Evolutionary conservation across 192 early-diverging fungal genomes (phyloP), one percentile per base, ranked within the genome.

Genomic region (Spizellomyces sp.): DNA sequence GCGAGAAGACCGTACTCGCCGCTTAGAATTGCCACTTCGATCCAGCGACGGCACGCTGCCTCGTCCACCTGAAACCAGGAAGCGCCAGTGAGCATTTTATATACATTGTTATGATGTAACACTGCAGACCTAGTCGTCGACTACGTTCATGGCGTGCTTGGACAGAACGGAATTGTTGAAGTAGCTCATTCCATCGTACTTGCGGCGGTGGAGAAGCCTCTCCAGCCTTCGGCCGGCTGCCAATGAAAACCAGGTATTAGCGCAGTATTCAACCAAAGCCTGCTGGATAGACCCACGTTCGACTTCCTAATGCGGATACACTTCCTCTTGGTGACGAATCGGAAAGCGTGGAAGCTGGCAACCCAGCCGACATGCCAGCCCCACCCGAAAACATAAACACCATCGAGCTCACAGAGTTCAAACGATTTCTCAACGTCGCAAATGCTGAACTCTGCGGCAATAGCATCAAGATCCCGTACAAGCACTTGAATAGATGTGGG

Each of bases 401-500:
- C 75, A 86, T 76, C 15, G 65, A 69, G 54, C 86, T 85, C 22
- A 99, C 93, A 66, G 92, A 90, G 48, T 90, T 93, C 67, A 99
- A 74, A n/a, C 98, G 87, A 79, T 95, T 98, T 44, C 95, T 79
- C 64, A 99, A 76, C 5, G 95, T 97, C 0, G 92, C 94, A 90
- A 98, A 99, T 7, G 98, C 96, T 41, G 88, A 91, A 48, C 92
- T 94, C 78, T 99, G 98, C 62, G 98, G 98, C 52, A 99, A 76
- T 48, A 99, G 83, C 96, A 99, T 98, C 73, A 99, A 75, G 19
- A 99, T 79, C 9, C 96, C 96, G 78, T 96, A 99, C 14, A 99
- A 81, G 62, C 94, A 92, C 66, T 96, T 94, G 82, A 90, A 89
- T 45, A 99, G 83, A 72, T 90, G 77, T n/a, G 96, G 94, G 73